These are phyloP conservation scores for Leishmania arabica DNA, from an alignment of 208 protist species.

Conservation along the genomic window DNA sequence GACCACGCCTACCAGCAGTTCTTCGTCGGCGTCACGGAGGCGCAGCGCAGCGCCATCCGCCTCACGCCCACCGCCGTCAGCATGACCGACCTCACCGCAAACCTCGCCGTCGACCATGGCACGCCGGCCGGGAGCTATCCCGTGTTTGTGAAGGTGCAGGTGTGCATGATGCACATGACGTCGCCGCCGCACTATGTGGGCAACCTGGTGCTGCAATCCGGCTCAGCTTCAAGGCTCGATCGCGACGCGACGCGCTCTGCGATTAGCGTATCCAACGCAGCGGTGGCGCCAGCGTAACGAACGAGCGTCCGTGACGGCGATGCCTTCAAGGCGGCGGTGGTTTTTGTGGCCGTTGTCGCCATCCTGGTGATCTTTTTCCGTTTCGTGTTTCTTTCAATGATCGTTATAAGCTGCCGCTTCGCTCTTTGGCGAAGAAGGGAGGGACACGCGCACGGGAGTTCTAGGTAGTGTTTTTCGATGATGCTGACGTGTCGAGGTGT, in stretches of 20 bases:
- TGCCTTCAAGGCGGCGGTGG: neutral
- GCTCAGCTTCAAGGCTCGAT: neutral
- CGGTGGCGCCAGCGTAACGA: neutral
- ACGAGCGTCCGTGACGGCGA: neutral
- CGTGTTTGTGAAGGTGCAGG: constrained; percentile 35
- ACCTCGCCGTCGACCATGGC: constrained; percentile 10
- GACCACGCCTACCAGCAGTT: constrained; percentile 30
- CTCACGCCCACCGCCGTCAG: constrained; percentile 16
- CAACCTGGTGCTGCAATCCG: constrained; percentile 16
- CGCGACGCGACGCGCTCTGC: neutral
- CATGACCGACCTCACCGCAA: constrained; percentile 12
- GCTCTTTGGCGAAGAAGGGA: too few relatives aligned
- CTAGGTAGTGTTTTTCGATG: too few relatives aligned
- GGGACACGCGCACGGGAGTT: too few relatives aligned
- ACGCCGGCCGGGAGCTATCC: constrained; percentile 22
- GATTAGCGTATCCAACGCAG: neutral
- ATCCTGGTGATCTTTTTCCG: neutral
- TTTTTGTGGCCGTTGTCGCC: neutral
- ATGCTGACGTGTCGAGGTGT: too few relatives aligned
- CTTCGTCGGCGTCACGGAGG: constrained; percentile 24
- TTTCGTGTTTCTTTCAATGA: too few relatives aligned
- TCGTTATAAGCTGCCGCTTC: too few relatives aligned
- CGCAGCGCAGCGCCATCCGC: constrained; percentile 24
- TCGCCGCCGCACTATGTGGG: constrained; percentile 30
- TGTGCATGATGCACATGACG: constrained; percentile 31